These are phyloP conservation scores for Pisolithus albus DNA, from an alignment of 768 basidiomycete species.

Conservation along the genomic window DNA sequence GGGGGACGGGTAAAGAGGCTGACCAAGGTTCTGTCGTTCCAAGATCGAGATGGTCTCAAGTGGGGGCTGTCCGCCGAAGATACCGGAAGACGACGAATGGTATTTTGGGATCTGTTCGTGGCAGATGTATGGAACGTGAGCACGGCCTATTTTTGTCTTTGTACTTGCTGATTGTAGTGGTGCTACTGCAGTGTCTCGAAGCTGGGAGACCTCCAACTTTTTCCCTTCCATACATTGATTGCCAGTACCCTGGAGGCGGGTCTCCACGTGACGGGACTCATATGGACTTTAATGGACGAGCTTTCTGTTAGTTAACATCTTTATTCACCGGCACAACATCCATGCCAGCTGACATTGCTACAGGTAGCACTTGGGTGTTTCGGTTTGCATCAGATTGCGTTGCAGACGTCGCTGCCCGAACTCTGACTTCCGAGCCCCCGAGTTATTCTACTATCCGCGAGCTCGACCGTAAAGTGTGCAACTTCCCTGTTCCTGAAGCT, in stretches of 20 bases:
- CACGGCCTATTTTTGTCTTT: neutral
- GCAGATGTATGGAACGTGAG: constrained; percentile 60
- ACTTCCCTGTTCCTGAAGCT: constrained; percentile 50
- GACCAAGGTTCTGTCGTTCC: constrained; percentile 6
- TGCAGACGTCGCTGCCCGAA: constrained; percentile 54
- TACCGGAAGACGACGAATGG: constrained; percentile 55
- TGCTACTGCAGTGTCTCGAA: constrained; percentile 46
- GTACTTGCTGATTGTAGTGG: constrained; percentile 5
- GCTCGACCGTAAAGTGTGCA: constrained; percentile 60
- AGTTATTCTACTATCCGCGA: constrained; percentile 61
- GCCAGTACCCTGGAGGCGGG: constrained; percentile 44
- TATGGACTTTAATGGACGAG: constrained; percentile 10
- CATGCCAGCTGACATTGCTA: neutral
- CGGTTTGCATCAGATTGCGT: constrained; percentile 62
- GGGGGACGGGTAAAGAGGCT: constrained; percentile 4
- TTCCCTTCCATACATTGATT: constrained; percentile 60
- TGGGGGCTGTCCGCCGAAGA: constrained; percentile 60
- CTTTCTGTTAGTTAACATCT: constrained; percentile 21
- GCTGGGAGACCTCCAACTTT: constrained; percentile 69
- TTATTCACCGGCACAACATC: neutral
- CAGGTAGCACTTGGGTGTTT: constrained; percentile 57
- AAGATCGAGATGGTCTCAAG: constrained; percentile 56
- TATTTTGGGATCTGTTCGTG: constrained; percentile 77
- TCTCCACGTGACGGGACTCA: constrained; percentile 10
- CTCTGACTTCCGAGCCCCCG: constrained; percentile 58